These are phyloP conservation scores for Pholiota conissans DNA, from an alignment of 768 basidiomycete genomes.

Conservation along the genomic window DNA sequence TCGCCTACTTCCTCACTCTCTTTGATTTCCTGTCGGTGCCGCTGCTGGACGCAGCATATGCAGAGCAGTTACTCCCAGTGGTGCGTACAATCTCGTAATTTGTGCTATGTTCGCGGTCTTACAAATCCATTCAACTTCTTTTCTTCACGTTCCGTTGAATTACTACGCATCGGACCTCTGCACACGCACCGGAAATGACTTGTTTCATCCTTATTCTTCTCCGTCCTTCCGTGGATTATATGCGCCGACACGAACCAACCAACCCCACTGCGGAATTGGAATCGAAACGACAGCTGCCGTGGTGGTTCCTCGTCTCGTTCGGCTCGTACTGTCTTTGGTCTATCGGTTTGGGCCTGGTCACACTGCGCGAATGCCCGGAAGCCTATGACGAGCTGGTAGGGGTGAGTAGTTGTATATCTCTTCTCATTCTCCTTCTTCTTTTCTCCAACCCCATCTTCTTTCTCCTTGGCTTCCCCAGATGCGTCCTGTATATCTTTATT, in stretches of 20 bases:
- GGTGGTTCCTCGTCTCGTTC: slow-evolving; percentile 80
- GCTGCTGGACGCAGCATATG: slow-evolving; percentile 44
- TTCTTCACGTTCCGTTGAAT: background rate
- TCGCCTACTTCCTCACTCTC: slow-evolving; percentile 57
- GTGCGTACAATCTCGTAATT: slow-evolving; percentile 36
- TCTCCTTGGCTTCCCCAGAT: background rate
- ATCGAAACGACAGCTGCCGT: slow-evolving; percentile 83
- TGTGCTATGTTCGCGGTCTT: background rate
- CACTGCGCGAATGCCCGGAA: slow-evolving; percentile 77
- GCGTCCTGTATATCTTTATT: no score
- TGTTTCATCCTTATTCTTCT: background rate
- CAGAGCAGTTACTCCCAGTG: slow-evolving; percentile 55
- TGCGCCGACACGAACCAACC: background rate
- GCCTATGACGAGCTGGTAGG: slow-evolving; percentile 69
- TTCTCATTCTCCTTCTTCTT: background rate
- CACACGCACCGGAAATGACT: background rate
- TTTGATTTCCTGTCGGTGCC: slow-evolving; percentile 58
- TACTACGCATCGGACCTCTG: background rate
- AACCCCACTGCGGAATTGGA: background rate
- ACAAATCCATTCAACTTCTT: background rate
- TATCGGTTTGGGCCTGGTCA: slow-evolving; percentile 72
- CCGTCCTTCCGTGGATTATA: background rate
- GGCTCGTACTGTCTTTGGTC: slow-evolving; percentile 80
- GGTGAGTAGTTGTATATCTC: slow-evolving; percentile 45
- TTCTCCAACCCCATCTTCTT: no score